phyloP scores from a whole-genome alignment of 1,284 basidiomycete genomes.

The Leccinum pachyderme region DNA sequence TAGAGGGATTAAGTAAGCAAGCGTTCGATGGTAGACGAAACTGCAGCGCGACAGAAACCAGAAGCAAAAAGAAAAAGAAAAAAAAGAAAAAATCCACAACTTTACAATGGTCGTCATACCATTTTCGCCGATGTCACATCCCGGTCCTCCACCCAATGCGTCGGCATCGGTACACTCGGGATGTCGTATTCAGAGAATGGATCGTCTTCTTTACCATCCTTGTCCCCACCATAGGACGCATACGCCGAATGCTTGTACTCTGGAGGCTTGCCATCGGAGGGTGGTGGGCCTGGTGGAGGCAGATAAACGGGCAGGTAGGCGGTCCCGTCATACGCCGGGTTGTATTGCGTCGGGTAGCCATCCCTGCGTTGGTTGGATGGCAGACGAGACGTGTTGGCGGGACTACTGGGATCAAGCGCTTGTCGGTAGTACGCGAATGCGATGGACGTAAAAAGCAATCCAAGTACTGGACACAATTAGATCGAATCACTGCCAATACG shows the following conservation, averaged over 20 bases:
- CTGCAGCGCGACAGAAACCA: background rate
- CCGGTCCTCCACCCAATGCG: constrained; percentile 35
- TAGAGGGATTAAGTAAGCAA: background rate
- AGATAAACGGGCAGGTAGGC: constrained; percentile 29
- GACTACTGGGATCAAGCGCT: constrained; percentile 56
- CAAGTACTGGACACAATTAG: constrained; percentile 39
- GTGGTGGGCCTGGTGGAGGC: constrained; percentile 29
- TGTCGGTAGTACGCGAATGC: constrained; percentile 72
- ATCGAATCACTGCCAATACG: background rate
- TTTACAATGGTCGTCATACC: constrained; percentile 3
- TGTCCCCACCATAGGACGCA: constrained; percentile 12
- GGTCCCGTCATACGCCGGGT: constrained; percentile 35
- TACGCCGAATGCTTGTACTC: constrained; percentile 28
- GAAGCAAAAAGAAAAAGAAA: background rate
- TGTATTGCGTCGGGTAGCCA: constrained; percentile 40
- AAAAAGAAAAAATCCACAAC: background rate
- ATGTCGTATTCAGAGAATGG: constrained; percentile 32
- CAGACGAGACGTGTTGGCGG: constrained; percentile 36
- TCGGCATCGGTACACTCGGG: constrained; percentile 34
- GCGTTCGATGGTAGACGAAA: background rate
- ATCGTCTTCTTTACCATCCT: constrained; percentile 28
- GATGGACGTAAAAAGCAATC: constrained; percentile 57
- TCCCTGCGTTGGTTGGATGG: constrained; percentile 30
- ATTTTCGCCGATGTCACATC: constrained; percentile 15
- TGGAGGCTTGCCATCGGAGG: constrained; percentile 28